phyloP scores from a whole-genome alignment of 352 stramenopile genomes.

The Phytophthora pini region DNA sequence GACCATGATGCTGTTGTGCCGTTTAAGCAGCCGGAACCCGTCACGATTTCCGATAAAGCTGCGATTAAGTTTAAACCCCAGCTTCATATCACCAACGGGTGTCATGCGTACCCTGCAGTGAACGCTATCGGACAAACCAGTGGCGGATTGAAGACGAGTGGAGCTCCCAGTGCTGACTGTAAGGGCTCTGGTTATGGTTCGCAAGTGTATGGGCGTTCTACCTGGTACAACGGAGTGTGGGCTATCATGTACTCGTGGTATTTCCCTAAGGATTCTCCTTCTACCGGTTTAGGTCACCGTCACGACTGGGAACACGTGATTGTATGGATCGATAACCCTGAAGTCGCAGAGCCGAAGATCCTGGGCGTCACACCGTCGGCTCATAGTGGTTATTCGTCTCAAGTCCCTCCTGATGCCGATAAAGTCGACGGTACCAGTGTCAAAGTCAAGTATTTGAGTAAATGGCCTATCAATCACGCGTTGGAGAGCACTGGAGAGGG shows the following conservation, averaged over 20 bases:
- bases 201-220: not conserved
- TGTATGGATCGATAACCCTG: conserved; percentile 3
- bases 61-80: conserved; percentile 4
- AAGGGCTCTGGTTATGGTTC: conserved; percentile 7
- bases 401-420: conserved; percentile 3
- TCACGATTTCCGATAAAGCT: conserved; percentile 9
- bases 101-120: conserved; percentile 7
- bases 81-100: conserved; percentile 9
- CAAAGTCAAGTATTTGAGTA: conserved; percentile 3
- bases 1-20: not conserved
- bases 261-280: conserved; percentile 8
- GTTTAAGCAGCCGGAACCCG: conserved; percentile 2
- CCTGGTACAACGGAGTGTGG: conserved; percentile 4
- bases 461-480: conserved; percentile 12
- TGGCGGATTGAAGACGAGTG: conserved; percentile 1
- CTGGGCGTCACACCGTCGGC: conserved; percentile 4
- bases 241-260: conserved; percentile 12
- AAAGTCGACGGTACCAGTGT: conserved; percentile 10
- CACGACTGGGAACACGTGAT: conserved; percentile 9
- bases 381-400: conserved; percentile 6
- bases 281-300: conserved; percentile 2
- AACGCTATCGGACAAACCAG: conserved; percentile 1
- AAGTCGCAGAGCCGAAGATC: conserved; percentile 5
- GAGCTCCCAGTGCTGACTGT: not conserved
- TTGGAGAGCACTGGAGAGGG: not conserved